phyloP scores from a whole-genome alignment of 352 stramenopile genomes.

The Globisporangium iwayamae region DNA sequence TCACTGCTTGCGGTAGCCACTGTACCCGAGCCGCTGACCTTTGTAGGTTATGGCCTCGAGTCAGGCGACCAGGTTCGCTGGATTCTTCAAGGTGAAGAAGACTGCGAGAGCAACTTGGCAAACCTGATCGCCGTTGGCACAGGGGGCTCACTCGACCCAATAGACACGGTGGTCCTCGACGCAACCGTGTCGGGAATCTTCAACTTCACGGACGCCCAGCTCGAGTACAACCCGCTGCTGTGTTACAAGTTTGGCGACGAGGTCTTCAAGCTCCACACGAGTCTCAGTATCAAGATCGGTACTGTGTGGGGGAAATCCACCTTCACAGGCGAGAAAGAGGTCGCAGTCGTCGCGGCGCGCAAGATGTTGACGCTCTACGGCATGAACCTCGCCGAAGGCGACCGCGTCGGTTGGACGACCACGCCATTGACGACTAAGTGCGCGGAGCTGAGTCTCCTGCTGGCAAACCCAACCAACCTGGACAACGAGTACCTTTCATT shows the following conservation, averaged over 20 bases:
- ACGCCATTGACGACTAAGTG: slow-evolving; percentile 24
- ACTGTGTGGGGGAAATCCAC: slow-evolving; percentile 41
- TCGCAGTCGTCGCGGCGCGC: slow-evolving; percentile 37
- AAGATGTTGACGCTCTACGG: slow-evolving; percentile 54
- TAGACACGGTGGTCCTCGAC: slow-evolving; percentile 43
- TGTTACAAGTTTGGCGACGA: slow-evolving; percentile 67
- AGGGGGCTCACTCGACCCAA: slow-evolving; percentile 7
- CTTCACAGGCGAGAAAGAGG: slow-evolving; percentile 36
- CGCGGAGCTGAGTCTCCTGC: slow-evolving; percentile 31
- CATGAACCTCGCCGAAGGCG: slow-evolving; percentile 34
- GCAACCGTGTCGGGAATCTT: slow-evolving; percentile 28
- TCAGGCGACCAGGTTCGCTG: slow-evolving; percentile 50
- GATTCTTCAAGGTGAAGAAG: slow-evolving; percentile 42
- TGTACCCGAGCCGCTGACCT: slow-evolving; percentile 57
- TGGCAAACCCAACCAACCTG: slow-evolving; percentile 21
- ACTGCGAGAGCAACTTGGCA: slow-evolving; percentile 52
- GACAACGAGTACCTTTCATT: slow-evolving; percentile 55
- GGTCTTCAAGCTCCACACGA: slow-evolving; percentile 50
- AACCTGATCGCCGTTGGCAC: slow-evolving; percentile 28
- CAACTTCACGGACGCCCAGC: slow-evolving; percentile 44
- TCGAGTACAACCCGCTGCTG: slow-evolving; percentile 49
- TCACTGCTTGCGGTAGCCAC: slow-evolving; percentile 46
- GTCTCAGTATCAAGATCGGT: slow-evolving; percentile 45
- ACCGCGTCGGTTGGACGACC: slow-evolving; percentile 54
- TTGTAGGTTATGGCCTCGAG: slow-evolving; percentile 41